Conservation (phyloP, 257 asterid genomes). For the Paraleonurus japonicus region DNA sequence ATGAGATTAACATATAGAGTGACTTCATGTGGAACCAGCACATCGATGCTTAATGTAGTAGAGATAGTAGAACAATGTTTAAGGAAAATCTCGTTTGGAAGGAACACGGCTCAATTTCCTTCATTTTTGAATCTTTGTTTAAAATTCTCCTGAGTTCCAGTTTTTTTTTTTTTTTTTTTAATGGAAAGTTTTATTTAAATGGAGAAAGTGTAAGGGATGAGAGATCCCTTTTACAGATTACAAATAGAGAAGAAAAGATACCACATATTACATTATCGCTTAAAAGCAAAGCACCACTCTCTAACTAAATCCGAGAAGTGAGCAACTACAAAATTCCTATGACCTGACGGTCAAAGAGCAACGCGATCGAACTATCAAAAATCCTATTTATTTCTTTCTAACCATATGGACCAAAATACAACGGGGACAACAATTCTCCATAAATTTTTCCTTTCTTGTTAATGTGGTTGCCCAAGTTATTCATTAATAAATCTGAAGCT, state of each 20-base stretch:
- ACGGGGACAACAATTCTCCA: neutral
- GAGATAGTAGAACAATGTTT: neutral
- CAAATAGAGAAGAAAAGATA: neutral
- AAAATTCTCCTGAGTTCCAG: no score
- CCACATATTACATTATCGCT: neutral
- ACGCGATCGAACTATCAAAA: neutral
- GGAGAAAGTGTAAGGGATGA: neutral
- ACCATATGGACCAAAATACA: neutral
- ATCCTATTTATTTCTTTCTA: neutral
- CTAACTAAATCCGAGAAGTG: neutral
- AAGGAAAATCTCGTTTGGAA: neutral
- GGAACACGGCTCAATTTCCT: neutral
- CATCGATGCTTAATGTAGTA: neutral
- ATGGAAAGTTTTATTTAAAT: no score
- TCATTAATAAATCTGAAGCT: neutral
- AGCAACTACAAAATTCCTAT: neutral
- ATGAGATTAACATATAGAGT: neutral
- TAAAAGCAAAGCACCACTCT: neutral
- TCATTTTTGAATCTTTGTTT: no score
- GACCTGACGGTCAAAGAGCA: neutral
- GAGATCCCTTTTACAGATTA: neutral
- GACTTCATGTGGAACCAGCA: neutral
- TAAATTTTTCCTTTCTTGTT: neutral
- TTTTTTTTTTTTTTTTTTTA: no score
- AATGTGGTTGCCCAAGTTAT: neutral